Percentiles rank a stretch among this genome's conserved stretches.
phyloP scores from a whole-genome alignment of 352 stramenopile species.

The Globisporangium radiosum region DNA sequence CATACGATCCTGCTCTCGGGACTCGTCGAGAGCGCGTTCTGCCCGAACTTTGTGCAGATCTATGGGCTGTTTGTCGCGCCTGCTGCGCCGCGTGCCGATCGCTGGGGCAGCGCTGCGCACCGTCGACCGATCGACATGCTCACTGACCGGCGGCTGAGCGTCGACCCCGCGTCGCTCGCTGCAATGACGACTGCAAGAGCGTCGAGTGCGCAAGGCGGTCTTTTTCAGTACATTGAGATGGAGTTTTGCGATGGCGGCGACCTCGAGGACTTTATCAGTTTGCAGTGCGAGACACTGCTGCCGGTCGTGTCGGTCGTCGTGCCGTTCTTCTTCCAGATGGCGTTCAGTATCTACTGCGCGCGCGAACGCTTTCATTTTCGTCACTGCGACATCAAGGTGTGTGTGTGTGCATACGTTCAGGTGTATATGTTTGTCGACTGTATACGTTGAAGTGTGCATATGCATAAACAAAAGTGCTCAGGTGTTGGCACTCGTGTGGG shows the following conservation, averaged over 20 bases:
- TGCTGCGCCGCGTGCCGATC: slow-evolving; percentile 38
- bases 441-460: too few relatives aligned
- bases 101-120: slow-evolving; percentile 50
- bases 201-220: slow-evolving; percentile 10
- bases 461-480: too few relatives aligned
- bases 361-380: slow-evolving; percentile 89
- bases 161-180: slow-evolving; percentile 9
- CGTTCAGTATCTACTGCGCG: slow-evolving; percentile 91
- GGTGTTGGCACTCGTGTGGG: too few relatives aligned
- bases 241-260: slow-evolving; percentile 96
- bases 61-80: slow-evolving; percentile 89
- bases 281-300: slow-evolving; percentile 63
- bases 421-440: too few relatives aligned
- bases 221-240: slow-evolving; percentile 98
- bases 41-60: slow-evolving; percentile 93
- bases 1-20: slow-evolving; percentile 91
- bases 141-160: slow-evolving; percentile 18
- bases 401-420: too few relatives aligned
- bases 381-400: slow-evolving; percentile 97
- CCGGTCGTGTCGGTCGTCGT: slow-evolving; percentile 46
- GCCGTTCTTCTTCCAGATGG: slow-evolving; percentile 97
- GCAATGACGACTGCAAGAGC: not conserved
- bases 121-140: slow-evolving; percentile 68
- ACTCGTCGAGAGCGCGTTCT: slow-evolving; percentile 79
- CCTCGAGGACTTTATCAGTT: slow-evolving; percentile 93